Base-by-base conservation (phyloP, 192 early-diverging fungal genomes). In the Backusella luteola region DNA sequence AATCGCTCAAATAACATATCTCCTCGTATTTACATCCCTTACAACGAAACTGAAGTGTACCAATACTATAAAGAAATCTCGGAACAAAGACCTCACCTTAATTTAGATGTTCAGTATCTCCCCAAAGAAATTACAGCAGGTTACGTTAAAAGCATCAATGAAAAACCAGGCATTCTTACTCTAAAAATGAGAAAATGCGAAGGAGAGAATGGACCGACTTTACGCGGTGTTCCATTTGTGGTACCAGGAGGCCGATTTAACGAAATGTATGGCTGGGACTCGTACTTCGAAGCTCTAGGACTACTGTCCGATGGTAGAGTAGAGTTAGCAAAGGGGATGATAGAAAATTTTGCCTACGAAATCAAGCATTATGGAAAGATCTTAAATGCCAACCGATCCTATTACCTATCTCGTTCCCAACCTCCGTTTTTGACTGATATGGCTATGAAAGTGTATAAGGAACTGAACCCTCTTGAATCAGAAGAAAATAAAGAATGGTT, bases 231-330 rank as follows among this genome's bases (percentile, higher is more conserved):
- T 23, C 95, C 96, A 0, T 99, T 99, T 80, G 94, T 98, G 17
- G 97, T 99, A 0, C 98, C 97, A 0, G 98, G 98, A 15, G 98
- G 98, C 19, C 90, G 98, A 11, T 99, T 99, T 87, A 99, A 99
- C 81, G 98, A 99, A 84, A 97, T 97, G 92, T 99, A 99, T 82
- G 97, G 96, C 0, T 99, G 98, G 98, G 98, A 99, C 82, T 92
- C 90, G 67, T 97, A 97, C 82, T 98, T 98, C 87, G 96, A 97
- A 79, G 87, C 93, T 0, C 84, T 98, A 4, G 98, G 96, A 7
- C 81, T 99, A 41, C 77, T 97, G 38, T 87, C 91, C 12, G 97
- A 99, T 84, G 93, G 92, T 14, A 92, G 95, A 26, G 73, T 93
- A 14, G 93, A 95, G 74, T 83, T 99, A 71, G 95, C 93, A 15